Conservation (phyloP, 2,329 filamentous ascomycete species). For the Myrmaecium sp. region DNA sequence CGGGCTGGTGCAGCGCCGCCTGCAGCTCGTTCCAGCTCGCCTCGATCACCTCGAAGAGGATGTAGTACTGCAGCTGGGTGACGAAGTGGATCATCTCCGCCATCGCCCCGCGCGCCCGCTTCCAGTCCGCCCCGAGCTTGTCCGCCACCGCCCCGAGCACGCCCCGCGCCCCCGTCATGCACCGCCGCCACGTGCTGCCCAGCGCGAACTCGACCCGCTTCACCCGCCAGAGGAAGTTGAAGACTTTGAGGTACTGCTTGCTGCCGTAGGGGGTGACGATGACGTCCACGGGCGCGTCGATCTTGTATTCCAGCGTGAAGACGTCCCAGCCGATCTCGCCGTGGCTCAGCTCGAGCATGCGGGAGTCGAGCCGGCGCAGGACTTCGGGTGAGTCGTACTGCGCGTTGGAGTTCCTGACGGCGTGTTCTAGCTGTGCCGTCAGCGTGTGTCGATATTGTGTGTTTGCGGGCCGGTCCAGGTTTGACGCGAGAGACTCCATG, state of each 20-base stretch:
- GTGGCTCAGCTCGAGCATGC: conserved; percentile 91
- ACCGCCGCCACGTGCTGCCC: conserved; percentile 78
- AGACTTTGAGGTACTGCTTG: conserved; percentile 93
- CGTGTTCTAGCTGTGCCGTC: conserved; percentile 94
- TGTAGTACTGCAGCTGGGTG: conserved; percentile 94
- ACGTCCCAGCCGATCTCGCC: conserved; percentile 99
- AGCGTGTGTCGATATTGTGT: conserved; percentile 92
- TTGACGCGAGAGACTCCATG: conserved; percentile 89
- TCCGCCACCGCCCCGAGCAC: conserved; percentile 65
- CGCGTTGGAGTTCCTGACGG: conserved; percentile 90
- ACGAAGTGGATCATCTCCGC: conserved; percentile 99
- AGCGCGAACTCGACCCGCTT: conserved; percentile 95
- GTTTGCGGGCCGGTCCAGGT: conserved; percentile 87
- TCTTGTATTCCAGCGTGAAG: conserved; percentile 97
- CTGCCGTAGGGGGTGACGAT: conserved; percentile 93
- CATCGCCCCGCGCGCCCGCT: conserved; percentile 68
- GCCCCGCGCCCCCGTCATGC: conserved; percentile 88
- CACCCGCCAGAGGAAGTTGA: conserved; percentile 97
- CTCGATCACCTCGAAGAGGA: conserved; percentile 96
- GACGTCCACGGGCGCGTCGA: conserved; percentile 89
- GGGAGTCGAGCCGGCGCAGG: conserved; percentile 78
- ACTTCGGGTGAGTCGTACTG: conserved; percentile 91
- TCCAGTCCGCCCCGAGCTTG: conserved; percentile 67
- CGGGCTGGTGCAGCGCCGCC: conserved; percentile 62
- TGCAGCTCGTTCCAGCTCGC: conserved; percentile 87